Percentiles rank a stretch among this genome's conserved stretches.
Conservation (phyloP, 345 rosid genomes). For the Murraya paniculata region DNA sequence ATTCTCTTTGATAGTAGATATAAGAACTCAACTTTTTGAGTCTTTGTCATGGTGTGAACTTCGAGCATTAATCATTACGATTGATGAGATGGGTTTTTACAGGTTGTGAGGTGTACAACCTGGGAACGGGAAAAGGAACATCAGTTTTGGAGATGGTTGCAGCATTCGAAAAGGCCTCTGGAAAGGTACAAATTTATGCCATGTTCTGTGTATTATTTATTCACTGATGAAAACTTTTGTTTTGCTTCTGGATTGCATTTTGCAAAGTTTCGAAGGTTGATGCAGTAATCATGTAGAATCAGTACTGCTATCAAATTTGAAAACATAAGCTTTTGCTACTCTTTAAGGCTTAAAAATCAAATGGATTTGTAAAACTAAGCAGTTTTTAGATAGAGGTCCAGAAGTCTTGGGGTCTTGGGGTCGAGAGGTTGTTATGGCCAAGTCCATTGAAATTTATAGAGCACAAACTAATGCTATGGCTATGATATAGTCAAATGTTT, state of each 20-base stretch:
- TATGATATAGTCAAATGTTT: neutral
- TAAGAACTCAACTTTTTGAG: neutral
- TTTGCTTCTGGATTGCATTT: neutral
- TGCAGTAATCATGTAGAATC: too few species aligned
- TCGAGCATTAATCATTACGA: neutral
- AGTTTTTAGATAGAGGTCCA: neutral
- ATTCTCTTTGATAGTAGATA: neutral
- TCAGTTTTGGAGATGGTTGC: conserved; percentile 95
- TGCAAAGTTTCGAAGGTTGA: neutral
- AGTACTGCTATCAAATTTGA: neutral
- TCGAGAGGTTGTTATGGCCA: neutral
- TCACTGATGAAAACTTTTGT: too few species aligned
- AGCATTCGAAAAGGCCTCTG: conserved; percentile 92
- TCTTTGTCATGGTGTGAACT: neutral
- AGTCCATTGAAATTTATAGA: neutral
- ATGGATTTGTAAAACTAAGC: neutral
- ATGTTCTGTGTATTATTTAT: neutral
- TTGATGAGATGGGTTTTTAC: neutral
- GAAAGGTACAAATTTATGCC: conserved; percentile 46
- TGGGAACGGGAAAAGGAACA: conserved; percentile 96
- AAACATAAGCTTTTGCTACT: neutral
- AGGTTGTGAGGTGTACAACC: conserved; percentile 95
- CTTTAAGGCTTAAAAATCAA: too few species aligned
- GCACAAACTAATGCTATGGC: too few species aligned
- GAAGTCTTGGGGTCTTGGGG: neutral